These are phyloP conservation scores for Carex arenaria DNA, from an alignment of 202 grass and related monocot genomes.

Conservation along the genomic window DNA sequence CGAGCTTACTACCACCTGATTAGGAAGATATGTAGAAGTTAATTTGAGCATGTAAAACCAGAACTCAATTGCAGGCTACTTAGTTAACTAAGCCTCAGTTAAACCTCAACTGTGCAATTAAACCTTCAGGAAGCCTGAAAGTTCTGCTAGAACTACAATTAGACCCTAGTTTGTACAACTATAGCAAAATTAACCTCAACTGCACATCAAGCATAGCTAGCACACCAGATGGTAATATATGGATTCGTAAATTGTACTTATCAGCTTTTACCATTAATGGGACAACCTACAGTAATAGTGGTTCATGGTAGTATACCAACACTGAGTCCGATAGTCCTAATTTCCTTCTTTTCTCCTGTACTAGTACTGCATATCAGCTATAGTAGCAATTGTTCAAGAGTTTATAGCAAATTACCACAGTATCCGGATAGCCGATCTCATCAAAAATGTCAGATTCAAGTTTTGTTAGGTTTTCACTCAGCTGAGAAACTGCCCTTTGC, in stretches of 20 bases:
- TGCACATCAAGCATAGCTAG: background rate
- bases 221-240: background rate
- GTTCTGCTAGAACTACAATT: background rate
- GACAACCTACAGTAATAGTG: background rate
- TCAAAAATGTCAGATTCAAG: constrained; percentile 80
- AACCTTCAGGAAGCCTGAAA: background rate
- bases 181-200: background rate
- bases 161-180: background rate
- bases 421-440: constrained; percentile 64
- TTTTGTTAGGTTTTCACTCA: constrained; percentile 46
- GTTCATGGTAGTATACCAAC: background rate
- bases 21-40: constrained; percentile 20
- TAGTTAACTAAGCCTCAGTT: background rate
- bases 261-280: background rate
- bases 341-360: background rate
- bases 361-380: background rate
- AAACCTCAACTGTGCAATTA: background rate
- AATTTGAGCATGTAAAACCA: background rate
- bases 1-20: constrained; percentile 57
- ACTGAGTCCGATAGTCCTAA: background rate
- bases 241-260: background rate
- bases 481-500: constrained; percentile 41
- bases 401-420: constrained; percentile 34
- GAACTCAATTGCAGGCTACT: constrained; percentile 12
- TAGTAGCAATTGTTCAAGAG: background rate